A percentile compares a stretch with the other conserved stretches of the same genome.
Evolutionary conservation across 164 flowering plant species (phyloP).

Genomic region (Tetrastigma voinierianum): DNA sequence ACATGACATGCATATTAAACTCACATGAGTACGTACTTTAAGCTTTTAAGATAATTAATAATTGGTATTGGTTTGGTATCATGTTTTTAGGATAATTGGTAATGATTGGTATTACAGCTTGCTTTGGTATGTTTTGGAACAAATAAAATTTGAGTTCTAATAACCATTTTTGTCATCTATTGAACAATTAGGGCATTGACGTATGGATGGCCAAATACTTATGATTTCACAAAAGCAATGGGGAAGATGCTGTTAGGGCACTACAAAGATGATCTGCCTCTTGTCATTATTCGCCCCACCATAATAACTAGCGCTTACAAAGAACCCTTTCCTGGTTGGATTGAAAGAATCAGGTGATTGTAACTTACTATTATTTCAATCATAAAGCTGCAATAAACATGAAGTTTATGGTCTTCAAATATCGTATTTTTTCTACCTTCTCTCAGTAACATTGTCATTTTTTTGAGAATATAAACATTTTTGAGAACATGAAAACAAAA

Average conservation of each 20-base stretch:
- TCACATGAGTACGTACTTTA: too few relatives aligned
- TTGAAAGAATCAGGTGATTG: conserved; percentile 50
- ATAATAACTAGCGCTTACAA: conserved; percentile 49
- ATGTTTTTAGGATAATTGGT: too few relatives aligned
- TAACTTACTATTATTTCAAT: neutral
- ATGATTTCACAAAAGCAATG: conserved; percentile 55
- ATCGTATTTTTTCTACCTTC: neutral
- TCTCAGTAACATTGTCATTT: too few relatives aligned
- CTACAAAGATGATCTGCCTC: conserved; percentile 28
- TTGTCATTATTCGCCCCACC: conserved; percentile 50
- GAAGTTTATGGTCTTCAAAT: neutral
- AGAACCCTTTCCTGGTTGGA: conserved; percentile 69
- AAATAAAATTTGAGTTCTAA: too few relatives aligned
- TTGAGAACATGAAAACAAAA: too few relatives aligned
- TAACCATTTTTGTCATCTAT: too few relatives aligned
- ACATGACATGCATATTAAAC: too few relatives aligned
- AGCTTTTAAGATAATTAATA: too few relatives aligned
- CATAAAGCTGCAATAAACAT: neutral
- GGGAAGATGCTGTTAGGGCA: conserved; percentile 46
- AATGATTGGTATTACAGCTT: too few relatives aligned
- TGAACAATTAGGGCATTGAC: conserved; percentile 25
- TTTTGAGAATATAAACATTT: too few relatives aligned
- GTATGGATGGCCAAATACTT: conserved; percentile 56
- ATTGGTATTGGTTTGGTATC: too few relatives aligned
- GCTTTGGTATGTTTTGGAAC: too few relatives aligned